Conservation (phyloP, 768 basidiomycete species). For the Galerina marginata region DNA sequence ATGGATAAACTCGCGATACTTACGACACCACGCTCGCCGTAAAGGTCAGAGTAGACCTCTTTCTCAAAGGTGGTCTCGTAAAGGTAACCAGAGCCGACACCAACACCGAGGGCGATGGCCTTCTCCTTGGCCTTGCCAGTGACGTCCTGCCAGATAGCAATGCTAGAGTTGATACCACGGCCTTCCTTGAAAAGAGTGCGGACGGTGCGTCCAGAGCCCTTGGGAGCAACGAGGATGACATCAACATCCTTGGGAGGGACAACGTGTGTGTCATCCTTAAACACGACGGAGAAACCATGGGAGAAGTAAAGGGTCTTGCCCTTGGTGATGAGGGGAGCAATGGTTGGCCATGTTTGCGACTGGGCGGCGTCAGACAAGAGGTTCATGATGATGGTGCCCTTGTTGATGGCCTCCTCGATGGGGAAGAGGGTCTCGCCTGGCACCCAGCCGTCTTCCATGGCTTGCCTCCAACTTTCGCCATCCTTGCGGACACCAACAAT, state of each 20-base stretch:
- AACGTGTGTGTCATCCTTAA: slow-evolving; percentile 96
- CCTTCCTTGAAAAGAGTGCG: slow-evolving; percentile 99
- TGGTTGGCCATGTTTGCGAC: slow-evolving; percentile 88
- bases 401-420: slow-evolving; percentile 95
- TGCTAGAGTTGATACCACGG: slow-evolving; percentile 94
- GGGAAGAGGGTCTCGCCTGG: slow-evolving; percentile 98
- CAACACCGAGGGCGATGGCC: slow-evolving; percentile 93
- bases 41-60: slow-evolving; percentile 99
- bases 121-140: slow-evolving; percentile 98
- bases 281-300: slow-evolving; percentile 99
- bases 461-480: slow-evolving; percentile 97
- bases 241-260: slow-evolving; percentile 92
- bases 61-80: slow-evolving; percentile 99
- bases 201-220: slow-evolving; percentile 98
- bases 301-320: slow-evolving; percentile 99
- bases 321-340: slow-evolving; percentile 96
- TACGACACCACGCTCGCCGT: slow-evolving; percentile 99
- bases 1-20: slow-evolving; percentile 38
- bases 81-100: slow-evolving; percentile 94
- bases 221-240: slow-evolving; percentile 98
- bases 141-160: slow-evolving; percentile 97
- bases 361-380: slow-evolving; percentile 99
- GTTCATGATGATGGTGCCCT: slow-evolving; percentile 99
- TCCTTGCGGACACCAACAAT: slow-evolving; percentile 97
- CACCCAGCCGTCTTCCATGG: slow-evolving; percentile 95